phyloP scores from a whole-genome alignment of 805 yeast genomes.

The Wickerhamiella allomyrinae region DNA sequence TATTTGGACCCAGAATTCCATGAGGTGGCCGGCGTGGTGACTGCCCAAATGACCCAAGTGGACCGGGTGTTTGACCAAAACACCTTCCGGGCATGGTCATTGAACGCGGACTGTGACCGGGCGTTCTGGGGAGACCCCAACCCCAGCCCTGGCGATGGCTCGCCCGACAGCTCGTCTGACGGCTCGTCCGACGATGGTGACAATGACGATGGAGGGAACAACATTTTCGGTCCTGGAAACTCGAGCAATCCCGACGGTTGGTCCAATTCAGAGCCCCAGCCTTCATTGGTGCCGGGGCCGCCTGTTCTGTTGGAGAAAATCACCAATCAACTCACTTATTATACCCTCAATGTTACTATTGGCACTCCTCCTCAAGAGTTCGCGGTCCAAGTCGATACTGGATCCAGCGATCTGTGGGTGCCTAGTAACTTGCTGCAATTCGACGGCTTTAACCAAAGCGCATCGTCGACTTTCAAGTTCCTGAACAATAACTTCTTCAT shows the following conservation, averaged over 20 bases:
- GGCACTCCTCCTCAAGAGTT: conserved; percentile 46
- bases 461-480: conserved; percentile 10
- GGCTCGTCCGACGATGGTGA: background rate
- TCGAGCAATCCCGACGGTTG: background rate
- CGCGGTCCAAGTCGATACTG: conserved; percentile 56
- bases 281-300: background rate
- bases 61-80: background rate
- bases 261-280: background rate
- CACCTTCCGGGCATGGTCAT: background rate
- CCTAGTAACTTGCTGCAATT: conserved; percentile 14
- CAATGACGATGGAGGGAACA: background rate
- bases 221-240: background rate
- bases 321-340: conserved; percentile 22
- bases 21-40: background rate
- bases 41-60: background rate
- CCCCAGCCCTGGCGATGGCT: background rate
- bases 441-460: conserved; percentile 15
- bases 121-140: background rate
- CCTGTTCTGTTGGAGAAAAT: conserved; percentile 11
- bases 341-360: conserved; percentile 20
- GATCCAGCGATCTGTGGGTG: conserved; percentile 33
- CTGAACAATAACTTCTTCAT: conserved; percentile 17
- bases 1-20: background rate
- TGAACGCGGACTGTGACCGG: background rate
- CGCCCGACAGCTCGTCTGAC: background rate